These are phyloP conservation scores for Primulina eburnea DNA, from an alignment of 257 asterid species.

Conservation along the genomic window DNA sequence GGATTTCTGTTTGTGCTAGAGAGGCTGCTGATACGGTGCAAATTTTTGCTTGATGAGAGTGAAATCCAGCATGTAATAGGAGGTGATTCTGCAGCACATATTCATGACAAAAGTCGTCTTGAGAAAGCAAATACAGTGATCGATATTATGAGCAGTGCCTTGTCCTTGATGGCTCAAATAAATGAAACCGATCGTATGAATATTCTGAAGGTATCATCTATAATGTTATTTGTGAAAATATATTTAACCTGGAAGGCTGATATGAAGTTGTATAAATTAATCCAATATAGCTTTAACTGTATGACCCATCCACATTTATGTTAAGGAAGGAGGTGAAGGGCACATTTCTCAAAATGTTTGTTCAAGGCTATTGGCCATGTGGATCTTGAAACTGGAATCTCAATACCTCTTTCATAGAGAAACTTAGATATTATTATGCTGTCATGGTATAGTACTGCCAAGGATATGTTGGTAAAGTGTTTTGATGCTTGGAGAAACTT, in stretches of 20 bases:
- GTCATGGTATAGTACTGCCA: background rate
- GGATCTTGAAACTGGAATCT: background rate
- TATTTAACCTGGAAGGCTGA: slow-evolving; percentile 12
- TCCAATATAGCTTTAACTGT: slow-evolving; percentile 16
- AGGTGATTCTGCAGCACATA: slow-evolving; percentile 49
- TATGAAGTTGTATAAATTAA: slow-evolving; percentile 4
- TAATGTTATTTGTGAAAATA: slow-evolving; percentile 6
- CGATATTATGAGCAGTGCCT: slow-evolving; percentile 88
- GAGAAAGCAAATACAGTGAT: slow-evolving; percentile 93
- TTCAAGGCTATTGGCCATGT: slow-evolving; percentile 18
- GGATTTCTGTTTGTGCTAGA: slow-evolving; percentile 90
- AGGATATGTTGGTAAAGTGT: background rate
- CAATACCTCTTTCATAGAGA: slow-evolving; percentile 9
- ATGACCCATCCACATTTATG: slow-evolving; percentile 15
- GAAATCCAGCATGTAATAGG: slow-evolving; percentile 63
- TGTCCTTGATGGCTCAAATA: slow-evolving; percentile 91
- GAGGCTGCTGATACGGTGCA: slow-evolving; percentile 94
- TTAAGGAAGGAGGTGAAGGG: slow-evolving; percentile 7
- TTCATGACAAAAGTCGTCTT: slow-evolving; percentile 60
- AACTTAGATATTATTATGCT: background rate
- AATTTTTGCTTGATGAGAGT: slow-evolving; percentile 95
- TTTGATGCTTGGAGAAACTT: slow-evolving; percentile 4
- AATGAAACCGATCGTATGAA: slow-evolving; percentile 95
- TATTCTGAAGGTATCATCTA: slow-evolving; percentile 67
- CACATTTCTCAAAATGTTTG: slow-evolving; percentile 16